phyloP scores from a whole-genome alignment of 192 early-diverging fungal species.

The Rhizoclosmatium sp. region DNA sequence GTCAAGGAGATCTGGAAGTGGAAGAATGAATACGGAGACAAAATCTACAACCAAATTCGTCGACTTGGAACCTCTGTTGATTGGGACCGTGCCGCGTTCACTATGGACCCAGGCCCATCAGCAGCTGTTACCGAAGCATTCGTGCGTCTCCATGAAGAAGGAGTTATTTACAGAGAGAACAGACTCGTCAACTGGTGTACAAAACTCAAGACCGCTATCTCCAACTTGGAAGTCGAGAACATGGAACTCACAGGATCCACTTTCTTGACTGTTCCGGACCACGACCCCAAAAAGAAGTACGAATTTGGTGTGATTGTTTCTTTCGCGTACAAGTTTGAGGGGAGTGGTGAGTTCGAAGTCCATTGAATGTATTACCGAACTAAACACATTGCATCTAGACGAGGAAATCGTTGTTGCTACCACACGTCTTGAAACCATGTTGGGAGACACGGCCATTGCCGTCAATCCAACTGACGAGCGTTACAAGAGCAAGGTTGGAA shows the following conservation, averaged over 20 bases:
- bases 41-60: slow-evolving; percentile 89
- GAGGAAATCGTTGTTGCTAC: slow-evolving; percentile 96
- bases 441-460: slow-evolving; percentile 96
- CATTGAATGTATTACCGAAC: background rate
- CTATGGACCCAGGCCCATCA: slow-evolving; percentile 78
- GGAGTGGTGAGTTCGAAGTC: slow-evolving; percentile 49
- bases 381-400: slow-evolving; percentile 38
- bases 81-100: slow-evolving; percentile 92
- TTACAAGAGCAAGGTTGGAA: slow-evolving; percentile 95
- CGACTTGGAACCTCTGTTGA: slow-evolving; percentile 93
- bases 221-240: slow-evolving; percentile 95
- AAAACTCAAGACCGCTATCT: slow-evolving; percentile 92
- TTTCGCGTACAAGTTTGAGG: slow-evolving; percentile 93
- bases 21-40: slow-evolving; percentile 75
- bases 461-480: slow-evolving; percentile 92
- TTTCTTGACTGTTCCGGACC: slow-evolving; percentile 88
- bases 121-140: slow-evolving; percentile 92
- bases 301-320: slow-evolving; percentile 98
- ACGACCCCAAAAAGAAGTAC: slow-evolving; percentile 91
- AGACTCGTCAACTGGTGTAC: slow-evolving; percentile 99
- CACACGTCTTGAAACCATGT: slow-evolving; percentile 99
- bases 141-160: slow-evolving; percentile 92
- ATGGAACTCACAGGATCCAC: slow-evolving; percentile 87
- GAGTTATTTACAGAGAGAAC: slow-evolving; percentile 95
- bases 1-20: slow-evolving; percentile 92